These are phyloP conservation scores for Eragrostis tef DNA, from an alignment of 202 grass and related monocot species.

Conservation along the genomic window DNA sequence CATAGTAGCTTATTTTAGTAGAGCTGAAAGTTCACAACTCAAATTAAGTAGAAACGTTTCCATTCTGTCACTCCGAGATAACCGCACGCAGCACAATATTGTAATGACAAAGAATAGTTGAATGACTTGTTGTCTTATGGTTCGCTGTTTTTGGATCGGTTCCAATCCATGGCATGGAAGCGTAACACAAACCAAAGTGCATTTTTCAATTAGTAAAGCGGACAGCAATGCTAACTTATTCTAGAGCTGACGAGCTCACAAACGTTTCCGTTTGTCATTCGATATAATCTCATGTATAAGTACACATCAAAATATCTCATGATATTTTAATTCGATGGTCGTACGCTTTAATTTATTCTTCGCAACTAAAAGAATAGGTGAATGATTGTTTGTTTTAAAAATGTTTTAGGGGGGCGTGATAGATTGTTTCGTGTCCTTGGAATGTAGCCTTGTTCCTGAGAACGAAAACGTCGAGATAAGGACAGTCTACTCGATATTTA, in stretches of 20 bases:
- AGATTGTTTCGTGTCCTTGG: background rate
- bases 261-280: background rate
- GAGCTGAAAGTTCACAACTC: background rate
- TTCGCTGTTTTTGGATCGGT: background rate
- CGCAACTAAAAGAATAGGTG: background rate
- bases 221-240: background rate
- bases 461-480: background rate
- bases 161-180: background rate
- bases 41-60: too few relatives aligned
- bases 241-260: background rate
- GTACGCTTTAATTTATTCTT: background rate
- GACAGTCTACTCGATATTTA: background rate
- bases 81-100: background rate
- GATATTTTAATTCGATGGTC: background rate
- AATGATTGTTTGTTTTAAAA: background rate
- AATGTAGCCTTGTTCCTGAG: background rate
- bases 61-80: too few relatives aligned
- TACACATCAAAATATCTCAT: background rate
- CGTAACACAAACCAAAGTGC: background rate
- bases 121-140: constrained; percentile 4
- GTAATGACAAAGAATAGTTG: background rate
- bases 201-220: background rate
- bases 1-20: background rate
- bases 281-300: background rate
- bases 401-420: background rate